phyloP scores from a whole-genome alignment of 2,329 filamentous ascomycete species.

The Diplodia seriata region DNA sequence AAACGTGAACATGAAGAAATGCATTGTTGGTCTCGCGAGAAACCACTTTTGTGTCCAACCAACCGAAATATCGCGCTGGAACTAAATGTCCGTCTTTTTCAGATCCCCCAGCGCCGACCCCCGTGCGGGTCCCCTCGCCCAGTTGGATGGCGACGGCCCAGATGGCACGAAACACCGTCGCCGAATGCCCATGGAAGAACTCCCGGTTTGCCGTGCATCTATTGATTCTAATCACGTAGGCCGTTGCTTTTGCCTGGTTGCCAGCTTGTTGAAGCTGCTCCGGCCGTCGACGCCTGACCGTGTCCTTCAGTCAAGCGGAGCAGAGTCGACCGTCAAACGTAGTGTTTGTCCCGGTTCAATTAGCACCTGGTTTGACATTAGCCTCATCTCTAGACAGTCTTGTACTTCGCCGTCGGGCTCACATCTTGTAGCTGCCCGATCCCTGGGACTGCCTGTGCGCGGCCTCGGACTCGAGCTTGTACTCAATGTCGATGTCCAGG shows the following conservation, averaged over 20 bases:
- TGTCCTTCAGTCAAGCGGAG: slow-evolving; percentile 19
- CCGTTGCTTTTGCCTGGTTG: slow-evolving; percentile 17
- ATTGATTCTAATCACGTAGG: slow-evolving; percentile 25
- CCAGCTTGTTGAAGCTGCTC: slow-evolving; percentile 25
- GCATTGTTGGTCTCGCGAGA: slow-evolving; percentile 24
- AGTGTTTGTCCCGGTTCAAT: slow-evolving; percentile 14
- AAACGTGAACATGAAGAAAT: slow-evolving; percentile 15
- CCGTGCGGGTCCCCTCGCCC: slow-evolving; percentile 16
- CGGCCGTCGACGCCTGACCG: slow-evolving; percentile 9
- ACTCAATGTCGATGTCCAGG: slow-evolving; percentile 87
- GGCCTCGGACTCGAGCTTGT: slow-evolving; percentile 80
- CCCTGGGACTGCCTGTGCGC: slow-evolving; percentile 72
- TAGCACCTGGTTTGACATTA: slow-evolving; percentile 24
- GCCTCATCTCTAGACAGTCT: neutral
- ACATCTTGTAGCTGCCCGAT: slow-evolving; percentile 78
- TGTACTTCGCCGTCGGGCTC: neutral
- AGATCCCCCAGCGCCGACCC: slow-evolving; percentile 25
- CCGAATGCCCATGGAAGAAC: slow-evolving; percentile 30
- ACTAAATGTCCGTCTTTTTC: slow-evolving; percentile 13
- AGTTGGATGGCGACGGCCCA: slow-evolving; percentile 18
- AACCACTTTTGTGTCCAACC: slow-evolving; percentile 23
- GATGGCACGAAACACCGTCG: slow-evolving; percentile 31
- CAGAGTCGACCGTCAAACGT: slow-evolving; percentile 20
- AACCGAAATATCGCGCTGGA: slow-evolving; percentile 29
- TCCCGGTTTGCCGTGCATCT: slow-evolving; percentile 32